phyloP scores from a whole-genome alignment of 2,329 filamentous ascomycete species.

The Chaetomium sp. region DNA sequence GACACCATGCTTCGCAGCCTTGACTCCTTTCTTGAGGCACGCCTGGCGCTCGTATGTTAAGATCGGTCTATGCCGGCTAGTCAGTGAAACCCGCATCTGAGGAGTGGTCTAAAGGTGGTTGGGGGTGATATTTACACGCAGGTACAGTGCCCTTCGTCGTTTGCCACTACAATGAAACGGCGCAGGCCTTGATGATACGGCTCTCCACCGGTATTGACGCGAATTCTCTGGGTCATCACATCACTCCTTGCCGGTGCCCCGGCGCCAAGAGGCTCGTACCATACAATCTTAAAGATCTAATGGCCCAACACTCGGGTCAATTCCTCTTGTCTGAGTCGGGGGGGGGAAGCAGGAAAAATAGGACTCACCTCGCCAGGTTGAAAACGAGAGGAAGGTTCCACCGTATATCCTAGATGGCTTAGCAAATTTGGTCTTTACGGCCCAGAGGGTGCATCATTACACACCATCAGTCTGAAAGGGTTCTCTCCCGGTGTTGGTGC shows the following conservation, averaged over 20 bases:
- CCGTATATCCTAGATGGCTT: constrained; percentile 31
- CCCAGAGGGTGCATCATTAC: constrained; percentile 9
- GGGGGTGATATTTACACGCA: constrained; percentile 44
- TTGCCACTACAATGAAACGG: constrained; percentile 49
- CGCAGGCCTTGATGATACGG: constrained; percentile 44
- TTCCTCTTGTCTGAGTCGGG: too few species aligned
- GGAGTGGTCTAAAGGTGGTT: too few species aligned
- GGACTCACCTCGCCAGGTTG: constrained; percentile 35
- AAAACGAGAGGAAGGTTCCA: constrained; percentile 36
- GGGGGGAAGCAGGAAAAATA: too few species aligned
- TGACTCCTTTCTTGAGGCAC: constrained; percentile 46
- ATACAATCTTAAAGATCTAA: constrained; percentile 49
- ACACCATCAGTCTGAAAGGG: constrained; percentile 32
- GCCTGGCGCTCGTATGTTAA: constrained; percentile 47
- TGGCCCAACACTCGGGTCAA: neutral
- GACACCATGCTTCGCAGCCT: constrained; percentile 49
- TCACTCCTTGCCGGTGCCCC: constrained; percentile 12
- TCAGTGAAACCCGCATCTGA: constrained; percentile 5
- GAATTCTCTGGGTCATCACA: constrained; percentile 25
- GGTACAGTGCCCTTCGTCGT: constrained; percentile 45
- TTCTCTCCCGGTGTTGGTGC: neutral
- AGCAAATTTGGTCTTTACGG: too few species aligned
- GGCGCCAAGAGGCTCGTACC: constrained; percentile 45
- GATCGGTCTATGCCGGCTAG: constrained; percentile 28
- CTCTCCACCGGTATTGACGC: constrained; percentile 27